These are phyloP conservation scores for Stachybotrys elegans DNA, from an alignment of 2,329 filamentous ascomycete genomes.

Conservation along the genomic window DNA sequence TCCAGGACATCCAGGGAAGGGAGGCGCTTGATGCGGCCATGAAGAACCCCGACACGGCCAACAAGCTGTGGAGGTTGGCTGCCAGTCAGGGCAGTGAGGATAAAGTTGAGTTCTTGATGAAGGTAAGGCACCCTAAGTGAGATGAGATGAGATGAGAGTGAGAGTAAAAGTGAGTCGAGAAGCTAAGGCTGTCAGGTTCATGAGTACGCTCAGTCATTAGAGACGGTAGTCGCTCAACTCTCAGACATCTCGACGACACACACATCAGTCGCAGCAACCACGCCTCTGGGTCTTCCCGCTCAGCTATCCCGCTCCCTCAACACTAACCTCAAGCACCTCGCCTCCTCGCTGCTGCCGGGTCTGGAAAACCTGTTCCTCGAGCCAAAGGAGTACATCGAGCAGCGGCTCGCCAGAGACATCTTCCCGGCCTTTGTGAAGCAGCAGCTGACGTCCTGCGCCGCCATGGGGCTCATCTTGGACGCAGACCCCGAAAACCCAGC, in stretches of 20 bases:
- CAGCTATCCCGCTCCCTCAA: slow-evolving; percentile 35
- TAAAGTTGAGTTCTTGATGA: slow-evolving; percentile 47
- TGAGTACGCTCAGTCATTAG: slow-evolving; percentile 38
- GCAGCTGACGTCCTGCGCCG: slow-evolving; percentile 42
- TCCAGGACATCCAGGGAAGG: slow-evolving; percentile 42
- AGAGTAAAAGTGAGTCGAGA: too few species aligned
- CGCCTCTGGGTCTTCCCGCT: slow-evolving; percentile 35
- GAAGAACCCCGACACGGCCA: slow-evolving; percentile 39
- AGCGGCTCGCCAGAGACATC: slow-evolving; percentile 36
- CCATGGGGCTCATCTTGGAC: slow-evolving; percentile 35
- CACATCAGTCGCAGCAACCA: slow-evolving; percentile 34
- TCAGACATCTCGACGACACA: slow-evolving; percentile 37
- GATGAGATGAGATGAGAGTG: too few species aligned
- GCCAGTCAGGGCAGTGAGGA: slow-evolving; percentile 38
- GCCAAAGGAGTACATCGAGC: slow-evolving; percentile 38
- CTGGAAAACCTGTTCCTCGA: slow-evolving; percentile 40
- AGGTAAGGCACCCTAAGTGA: slow-evolving; percentile 30
- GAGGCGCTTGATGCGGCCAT: slow-evolving; percentile 47
- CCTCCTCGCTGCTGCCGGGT: slow-evolving; percentile 37
- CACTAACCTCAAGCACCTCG: slow-evolving; percentile 40
- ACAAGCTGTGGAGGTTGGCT: slow-evolving; percentile 45
- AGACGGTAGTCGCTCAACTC: slow-evolving; percentile 35
- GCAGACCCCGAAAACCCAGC: slow-evolving; percentile 19
- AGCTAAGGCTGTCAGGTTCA: slow-evolving; percentile 26
- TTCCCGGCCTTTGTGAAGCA: slow-evolving; percentile 49